Percentiles rank a stretch among this genome's conserved stretches.
phyloP scores from a whole-genome alignment of 1,139 yeast genomes.

The Blastobotrys proliferans region DNA sequence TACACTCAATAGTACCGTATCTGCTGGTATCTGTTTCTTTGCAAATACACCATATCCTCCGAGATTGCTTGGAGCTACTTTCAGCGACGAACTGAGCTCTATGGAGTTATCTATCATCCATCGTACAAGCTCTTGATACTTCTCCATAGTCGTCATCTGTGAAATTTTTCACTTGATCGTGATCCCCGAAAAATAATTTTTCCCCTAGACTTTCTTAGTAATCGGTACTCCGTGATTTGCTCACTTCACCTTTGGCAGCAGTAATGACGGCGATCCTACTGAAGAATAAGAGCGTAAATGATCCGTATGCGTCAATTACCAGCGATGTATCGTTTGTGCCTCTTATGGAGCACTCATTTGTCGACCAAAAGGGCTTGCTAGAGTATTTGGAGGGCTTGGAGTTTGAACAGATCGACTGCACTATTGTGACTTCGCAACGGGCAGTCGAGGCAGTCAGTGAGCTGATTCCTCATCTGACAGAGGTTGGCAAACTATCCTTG shows the following conservation, averaged over 20 bases:
- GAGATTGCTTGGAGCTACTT: constrained; percentile 44
- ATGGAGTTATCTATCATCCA: constrained; percentile 32
- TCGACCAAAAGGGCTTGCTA: constrained; percentile 45
- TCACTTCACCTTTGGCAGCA: too few relatives aligned
- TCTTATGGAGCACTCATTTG: constrained; percentile 57
- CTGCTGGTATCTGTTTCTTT: constrained; percentile 37
- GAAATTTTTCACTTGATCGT: background rate
- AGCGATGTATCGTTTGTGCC: constrained; percentile 59
- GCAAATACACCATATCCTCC: constrained; percentile 82
- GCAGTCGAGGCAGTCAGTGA: constrained; percentile 66
- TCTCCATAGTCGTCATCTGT: constrained; percentile 12
- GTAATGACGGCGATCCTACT: constrained; percentile 40
- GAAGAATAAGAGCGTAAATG: constrained; percentile 65
- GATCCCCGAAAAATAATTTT: too few relatives aligned
- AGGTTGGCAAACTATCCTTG: constrained; percentile 13
- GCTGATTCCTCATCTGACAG: constrained; percentile 1
- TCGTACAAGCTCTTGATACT: constrained; percentile 22
- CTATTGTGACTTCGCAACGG: constrained; percentile 86
- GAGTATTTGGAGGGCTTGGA: constrained; percentile 41
- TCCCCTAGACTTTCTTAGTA: too few relatives aligned
- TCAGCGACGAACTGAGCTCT: constrained; percentile 33
- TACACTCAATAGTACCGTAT: constrained; percentile 29
- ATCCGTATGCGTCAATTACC: constrained; percentile 53
- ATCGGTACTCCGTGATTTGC: too few relatives aligned
- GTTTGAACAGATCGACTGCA: constrained; percentile 44